phyloP scores from a whole-genome alignment of 2,329 filamentous ascomycete genomes.

The Penicillium sp. region DNA sequence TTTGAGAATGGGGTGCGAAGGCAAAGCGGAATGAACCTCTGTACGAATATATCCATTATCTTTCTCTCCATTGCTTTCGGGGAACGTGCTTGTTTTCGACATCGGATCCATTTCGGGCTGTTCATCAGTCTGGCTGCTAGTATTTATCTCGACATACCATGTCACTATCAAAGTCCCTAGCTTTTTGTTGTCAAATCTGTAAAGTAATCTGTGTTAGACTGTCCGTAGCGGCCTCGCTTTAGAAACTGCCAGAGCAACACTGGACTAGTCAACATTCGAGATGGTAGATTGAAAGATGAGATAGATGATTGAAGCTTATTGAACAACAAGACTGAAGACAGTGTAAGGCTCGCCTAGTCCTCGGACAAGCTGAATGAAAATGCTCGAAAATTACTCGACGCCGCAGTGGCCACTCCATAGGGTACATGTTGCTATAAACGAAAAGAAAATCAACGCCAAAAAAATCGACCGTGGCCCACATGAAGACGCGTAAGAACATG shows the following conservation, averaged over 20 bases:
- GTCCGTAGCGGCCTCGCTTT: too few relatives aligned
- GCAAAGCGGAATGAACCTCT: slow-evolving; percentile 13
- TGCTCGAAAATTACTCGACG: slow-evolving; percentile 24
- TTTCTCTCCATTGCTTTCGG: neutral
- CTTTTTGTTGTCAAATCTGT: too few relatives aligned
- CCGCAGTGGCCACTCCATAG: slow-evolving; percentile 26
- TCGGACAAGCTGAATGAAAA: slow-evolving; percentile 19
- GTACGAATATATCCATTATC: slow-evolving; percentile 24
- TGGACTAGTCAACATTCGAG: too few relatives aligned
- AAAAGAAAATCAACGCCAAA: slow-evolving; percentile 12
- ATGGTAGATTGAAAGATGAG: too few relatives aligned
- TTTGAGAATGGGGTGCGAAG: slow-evolving; percentile 2
- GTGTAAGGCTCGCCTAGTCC: slow-evolving; percentile 11
- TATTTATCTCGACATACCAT: neutral
- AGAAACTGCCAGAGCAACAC: too few relatives aligned
- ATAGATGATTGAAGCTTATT: slow-evolving; percentile 3
- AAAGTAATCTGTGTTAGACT: too few relatives aligned
- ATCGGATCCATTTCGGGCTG: neutral
- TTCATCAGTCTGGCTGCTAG: neutral
- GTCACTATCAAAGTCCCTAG: slow-evolving; percentile 18
- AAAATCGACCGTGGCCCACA: neutral
- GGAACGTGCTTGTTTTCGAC: neutral
- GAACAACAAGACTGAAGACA: slow-evolving; percentile 9
- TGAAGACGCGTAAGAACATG: slow-evolving; percentile 3
- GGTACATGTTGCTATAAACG: slow-evolving; percentile 30